Evolutionary conservation across 495 filamentous ascomycete genomes (phyloP), one percentile per base, ranked within the genome.

Genomic region (Massariosphaeria phaeospora): DNA sequence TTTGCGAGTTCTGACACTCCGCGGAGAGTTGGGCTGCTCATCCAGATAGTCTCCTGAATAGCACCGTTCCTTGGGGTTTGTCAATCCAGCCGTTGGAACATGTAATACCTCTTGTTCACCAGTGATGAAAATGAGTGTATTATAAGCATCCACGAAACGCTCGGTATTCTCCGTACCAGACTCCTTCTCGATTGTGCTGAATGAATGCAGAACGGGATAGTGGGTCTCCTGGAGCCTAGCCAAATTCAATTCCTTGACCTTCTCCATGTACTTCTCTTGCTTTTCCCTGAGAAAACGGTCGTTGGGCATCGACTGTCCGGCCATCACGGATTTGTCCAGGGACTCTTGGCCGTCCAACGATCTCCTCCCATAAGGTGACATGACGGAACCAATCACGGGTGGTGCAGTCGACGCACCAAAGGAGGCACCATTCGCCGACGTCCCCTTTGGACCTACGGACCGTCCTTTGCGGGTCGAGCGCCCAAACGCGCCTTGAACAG

Each of bases 331-430:
- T 24, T 77, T 75, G 39, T 86, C 79, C 27, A 78, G 75, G 0
- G 83, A 74, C 63, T 91, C 86, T 8, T 82, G 77, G 20, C 30
- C 17, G 30, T 26, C 39, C 8, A 30, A 40, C 15, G 55, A 15
- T n/a, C 47, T 30, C 40, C 53, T 57, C 9, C 49, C 36, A 43
- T 57, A 56, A 79, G 64, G 44, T 79, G 76, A 86, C 78, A 54
- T 80, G 13, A 87, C 84, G 33, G 81, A 79, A 17, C 91, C 91
- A 66, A 96, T 88, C 24, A 95, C 85, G 12, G 90, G 94, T 58
- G 82, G 81, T 62, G 89, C 64, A 35, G 70, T 78, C 21, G 87
- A 87, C 17, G 81, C 76, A 5, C 88, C 89, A 65, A 94, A 86
- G 8, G 33, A 67, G 66, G 45, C 70, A 55, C 59, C 55, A 43